Evolutionary conservation across 805 yeast species (phyloP).

Genomic region (Candida tammaniensis): DNA sequence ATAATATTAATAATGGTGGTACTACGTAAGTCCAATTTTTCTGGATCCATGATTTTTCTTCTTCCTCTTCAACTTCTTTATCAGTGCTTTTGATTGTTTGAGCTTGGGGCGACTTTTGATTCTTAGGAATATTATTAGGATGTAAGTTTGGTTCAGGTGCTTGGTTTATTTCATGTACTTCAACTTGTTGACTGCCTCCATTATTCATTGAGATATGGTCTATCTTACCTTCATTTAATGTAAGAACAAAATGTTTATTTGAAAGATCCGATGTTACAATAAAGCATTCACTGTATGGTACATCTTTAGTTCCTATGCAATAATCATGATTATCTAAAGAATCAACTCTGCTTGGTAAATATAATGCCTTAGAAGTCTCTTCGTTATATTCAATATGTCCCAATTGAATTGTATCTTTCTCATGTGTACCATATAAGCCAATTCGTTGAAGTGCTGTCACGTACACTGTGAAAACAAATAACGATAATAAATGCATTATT

Average conservation of each 20-base stretch:
- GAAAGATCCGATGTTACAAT: slow-evolving; percentile 7
- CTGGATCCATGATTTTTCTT: slow-evolving; percentile 48
- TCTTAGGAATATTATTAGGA: slow-evolving; percentile 16
- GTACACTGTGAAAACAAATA: no score
- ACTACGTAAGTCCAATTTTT: slow-evolving; percentile 63
- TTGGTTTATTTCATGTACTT: background rate
- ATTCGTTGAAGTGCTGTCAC: slow-evolving; percentile 5
- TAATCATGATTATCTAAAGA: slow-evolving; percentile 1
- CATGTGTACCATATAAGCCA: slow-evolving; percentile 1
- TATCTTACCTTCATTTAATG: slow-evolving; percentile 1
- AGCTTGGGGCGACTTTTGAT: slow-evolving; percentile 2
- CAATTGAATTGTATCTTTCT: slow-evolving; percentile 5
- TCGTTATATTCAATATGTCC: slow-evolving; percentile 17
- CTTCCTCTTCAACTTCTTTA: slow-evolving; percentile 21
- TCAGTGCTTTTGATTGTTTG: background rate
- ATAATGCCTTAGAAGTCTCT: slow-evolving; percentile 8
- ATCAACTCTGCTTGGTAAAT: slow-evolving; percentile 6
- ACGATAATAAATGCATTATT: no score
- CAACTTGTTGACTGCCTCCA: slow-evolving; percentile 1
- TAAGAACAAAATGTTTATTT: slow-evolving; percentile 12
- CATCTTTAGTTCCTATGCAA: slow-evolving; percentile 29
- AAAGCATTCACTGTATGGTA: slow-evolving; percentile 31
- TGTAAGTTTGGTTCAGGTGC: slow-evolving; percentile 30
- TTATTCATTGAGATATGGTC: slow-evolving; percentile 6
- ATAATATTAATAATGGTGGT: slow-evolving; percentile 43